These are phyloP conservation scores for Colletotrichum sp. DNA, from an alignment of 2,329 filamentous ascomycete species.

Conservation along the genomic window DNA sequence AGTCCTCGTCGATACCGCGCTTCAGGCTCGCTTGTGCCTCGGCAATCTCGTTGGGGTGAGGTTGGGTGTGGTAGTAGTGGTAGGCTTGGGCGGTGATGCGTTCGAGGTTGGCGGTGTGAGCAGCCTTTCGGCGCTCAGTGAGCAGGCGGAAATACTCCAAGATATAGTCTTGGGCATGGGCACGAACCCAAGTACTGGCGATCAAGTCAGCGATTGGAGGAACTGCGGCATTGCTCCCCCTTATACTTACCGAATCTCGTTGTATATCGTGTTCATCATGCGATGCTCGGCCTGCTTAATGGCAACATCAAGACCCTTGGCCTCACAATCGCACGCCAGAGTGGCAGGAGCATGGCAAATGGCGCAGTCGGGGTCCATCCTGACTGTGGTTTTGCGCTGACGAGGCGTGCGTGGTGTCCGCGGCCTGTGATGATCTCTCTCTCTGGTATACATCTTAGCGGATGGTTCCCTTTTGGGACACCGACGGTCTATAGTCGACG, in stretches of 20 bases:
- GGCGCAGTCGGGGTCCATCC: constrained; percentile 74
- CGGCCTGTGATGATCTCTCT: constrained; percentile 27
- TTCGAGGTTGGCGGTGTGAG: constrained; percentile 61
- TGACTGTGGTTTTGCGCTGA: constrained; percentile 54
- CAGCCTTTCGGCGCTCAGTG: constrained; percentile 64
- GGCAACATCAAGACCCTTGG: constrained; percentile 66
- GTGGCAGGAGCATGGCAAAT: constrained; percentile 67
- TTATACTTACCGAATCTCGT: constrained; percentile 63
- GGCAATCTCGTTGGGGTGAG: constrained; percentile 66
- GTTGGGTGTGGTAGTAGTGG: constrained; percentile 61
- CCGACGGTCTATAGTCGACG: constrained; percentile 13
- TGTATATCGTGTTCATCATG: constrained; percentile 68
- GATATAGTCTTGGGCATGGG: constrained; percentile 71
- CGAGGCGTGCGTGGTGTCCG: constrained; percentile 20
- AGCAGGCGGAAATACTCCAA: constrained; percentile 68
- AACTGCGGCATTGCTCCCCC: not conserved
- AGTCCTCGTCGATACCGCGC: constrained; percentile 79
- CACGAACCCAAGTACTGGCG: constrained; percentile 65
- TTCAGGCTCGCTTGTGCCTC: constrained; percentile 71
- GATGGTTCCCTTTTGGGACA: constrained; percentile 25
- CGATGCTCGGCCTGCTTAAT: constrained; percentile 66
- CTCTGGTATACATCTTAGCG: constrained; percentile 60
- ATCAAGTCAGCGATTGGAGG: constrained; percentile 20
- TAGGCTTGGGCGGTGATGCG: constrained; percentile 60
- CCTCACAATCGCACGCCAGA: constrained; percentile 68